Evolutionary conservation across 1,139 yeast genomes (phyloP).

Genomic region (Geotrichum macrosporum): DNA sequence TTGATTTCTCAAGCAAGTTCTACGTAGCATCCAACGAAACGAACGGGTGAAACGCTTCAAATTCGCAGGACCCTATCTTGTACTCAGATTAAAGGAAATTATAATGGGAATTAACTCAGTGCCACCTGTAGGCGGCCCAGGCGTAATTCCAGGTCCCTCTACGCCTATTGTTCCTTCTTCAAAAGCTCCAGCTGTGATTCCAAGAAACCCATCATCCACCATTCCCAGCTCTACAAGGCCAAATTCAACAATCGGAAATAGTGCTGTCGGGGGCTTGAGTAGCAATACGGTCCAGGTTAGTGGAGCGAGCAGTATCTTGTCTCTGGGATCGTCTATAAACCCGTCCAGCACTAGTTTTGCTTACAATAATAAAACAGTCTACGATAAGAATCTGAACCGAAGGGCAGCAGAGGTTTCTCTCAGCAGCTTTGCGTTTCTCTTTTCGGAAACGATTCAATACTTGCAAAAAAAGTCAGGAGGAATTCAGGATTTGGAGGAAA

Average conservation of each 20-base stretch:
- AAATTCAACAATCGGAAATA: slow-evolving; percentile 4
- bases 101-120: neutral
- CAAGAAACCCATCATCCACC: slow-evolving; percentile 35
- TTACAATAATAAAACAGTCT: slow-evolving; percentile 42
- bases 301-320: slow-evolving; percentile 5
- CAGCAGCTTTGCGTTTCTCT: slow-evolving; percentile 64
- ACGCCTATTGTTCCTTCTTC: slow-evolving; percentile 36
- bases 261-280: slow-evolving; percentile 7
- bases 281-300: neutral
- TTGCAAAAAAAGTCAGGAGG: slow-evolving; percentile 62
- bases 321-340: slow-evolving; percentile 5
- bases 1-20: slow-evolving; percentile 4
- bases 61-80: too few species aligned
- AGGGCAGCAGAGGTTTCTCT: slow-evolving; percentile 63
- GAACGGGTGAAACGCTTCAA: too few species aligned
- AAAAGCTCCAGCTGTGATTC: slow-evolving; percentile 32
- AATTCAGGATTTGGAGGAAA: slow-evolving; percentile 67
- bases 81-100: too few species aligned
- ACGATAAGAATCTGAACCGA: slow-evolving; percentile 64
- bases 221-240: slow-evolving; percentile 31
- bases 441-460: slow-evolving; percentile 69
- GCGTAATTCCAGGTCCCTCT: slow-evolving; percentile 26
- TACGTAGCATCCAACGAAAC: neutral
- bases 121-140: neutral
- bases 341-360: neutral